These are phyloP conservation scores for Epichloe baconii DNA, from an alignment of 2,329 filamentous ascomycete genomes.

Conservation along the genomic window DNA sequence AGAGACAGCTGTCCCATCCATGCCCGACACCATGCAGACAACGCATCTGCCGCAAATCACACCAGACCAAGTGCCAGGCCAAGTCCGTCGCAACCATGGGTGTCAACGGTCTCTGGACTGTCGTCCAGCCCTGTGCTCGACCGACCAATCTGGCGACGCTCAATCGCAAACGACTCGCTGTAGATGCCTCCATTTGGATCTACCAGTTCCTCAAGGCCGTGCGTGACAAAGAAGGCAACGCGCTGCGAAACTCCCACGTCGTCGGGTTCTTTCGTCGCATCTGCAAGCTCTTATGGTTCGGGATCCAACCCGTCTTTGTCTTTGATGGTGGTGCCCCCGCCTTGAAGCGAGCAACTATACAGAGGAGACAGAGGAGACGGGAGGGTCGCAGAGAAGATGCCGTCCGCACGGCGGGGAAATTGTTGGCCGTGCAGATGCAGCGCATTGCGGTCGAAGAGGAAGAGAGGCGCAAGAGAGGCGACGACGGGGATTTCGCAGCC, in stretches of 20 bases:
- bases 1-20: background rate
- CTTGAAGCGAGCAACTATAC: constrained; percentile 84
- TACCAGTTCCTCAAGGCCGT: constrained; percentile 99
- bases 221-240: constrained; percentile 95
- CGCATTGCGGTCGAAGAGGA: constrained; percentile 75
- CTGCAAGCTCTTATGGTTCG: constrained; percentile 93
- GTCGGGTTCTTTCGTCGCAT: constrained; percentile 97
- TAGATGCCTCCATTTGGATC: constrained; percentile 99
- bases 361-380: constrained; percentile 59
- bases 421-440: constrained; percentile 91
- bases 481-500: constrained; percentile 30
- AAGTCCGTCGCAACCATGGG: constrained; percentile 50
- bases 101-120: constrained; percentile 95
- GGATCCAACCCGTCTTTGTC: constrained; percentile 92
- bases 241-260: constrained; percentile 86
- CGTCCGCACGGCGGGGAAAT: constrained; percentile 74
- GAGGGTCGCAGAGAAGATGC: constrained; percentile 92
- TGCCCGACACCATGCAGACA: background rate
- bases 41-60: background rate
- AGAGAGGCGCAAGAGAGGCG: constrained; percentile 41
- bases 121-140: constrained; percentile 86
- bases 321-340: constrained; percentile 91
- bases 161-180: constrained; percentile 88
- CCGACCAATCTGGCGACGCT: constrained; percentile 94
- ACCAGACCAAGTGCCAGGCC: background rate